phyloP scores from a whole-genome alignment of 768 basidiomycete species.

The Boletus insuetus region DNA sequence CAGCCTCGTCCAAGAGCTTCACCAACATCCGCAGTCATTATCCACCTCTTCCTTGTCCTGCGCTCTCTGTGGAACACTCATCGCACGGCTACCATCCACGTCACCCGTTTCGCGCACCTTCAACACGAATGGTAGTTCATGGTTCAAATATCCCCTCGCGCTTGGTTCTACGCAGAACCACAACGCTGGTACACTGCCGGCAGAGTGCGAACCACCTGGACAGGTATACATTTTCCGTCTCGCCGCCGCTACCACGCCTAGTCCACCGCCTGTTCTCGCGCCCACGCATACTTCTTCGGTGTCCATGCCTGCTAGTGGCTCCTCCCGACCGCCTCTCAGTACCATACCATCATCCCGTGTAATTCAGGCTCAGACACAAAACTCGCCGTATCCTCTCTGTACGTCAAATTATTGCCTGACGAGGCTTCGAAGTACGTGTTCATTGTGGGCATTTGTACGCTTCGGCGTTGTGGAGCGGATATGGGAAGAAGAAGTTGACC shows the following conservation, averaged over 20 bases:
- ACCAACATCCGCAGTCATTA: slow-evolving; percentile 43
- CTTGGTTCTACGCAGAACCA: slow-evolving; percentile 30
- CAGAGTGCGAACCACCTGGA: slow-evolving; percentile 30
- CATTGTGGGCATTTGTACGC: slow-evolving; percentile 86
- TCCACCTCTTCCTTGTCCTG: slow-evolving; percentile 56
- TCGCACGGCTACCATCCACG: slow-evolving; percentile 43
- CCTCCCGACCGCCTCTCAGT: slow-evolving; percentile 18
- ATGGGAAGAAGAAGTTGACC: slow-evolving; percentile 76
- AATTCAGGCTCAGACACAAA: slow-evolving; percentile 22
- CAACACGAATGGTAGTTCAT: slow-evolving; percentile 49
- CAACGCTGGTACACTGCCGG: slow-evolving; percentile 26
- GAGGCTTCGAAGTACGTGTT: slow-evolving; percentile 83
- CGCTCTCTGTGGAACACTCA: slow-evolving; percentile 69
- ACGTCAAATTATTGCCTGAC: slow-evolving; percentile 81
- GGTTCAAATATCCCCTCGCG: slow-evolving; percentile 54
- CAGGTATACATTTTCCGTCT: slow-evolving; percentile 72
- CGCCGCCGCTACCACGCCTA: slow-evolving; percentile 28
- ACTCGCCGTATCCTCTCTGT: slow-evolving; percentile 64
- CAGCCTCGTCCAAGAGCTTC: slow-evolving; percentile 55
- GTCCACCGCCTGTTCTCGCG: slow-evolving; percentile 21
- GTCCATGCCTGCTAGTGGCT: slow-evolving; percentile 33
- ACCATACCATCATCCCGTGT: slow-evolving; percentile 45
- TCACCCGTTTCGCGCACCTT: slow-evolving; percentile 31
- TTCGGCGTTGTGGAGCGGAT: slow-evolving; percentile 78
- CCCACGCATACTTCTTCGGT: slow-evolving; percentile 26